Evolutionary conservation across 495 filamentous ascomycete genomes (phyloP).

Genomic region (Penicillium manginii): DNA sequence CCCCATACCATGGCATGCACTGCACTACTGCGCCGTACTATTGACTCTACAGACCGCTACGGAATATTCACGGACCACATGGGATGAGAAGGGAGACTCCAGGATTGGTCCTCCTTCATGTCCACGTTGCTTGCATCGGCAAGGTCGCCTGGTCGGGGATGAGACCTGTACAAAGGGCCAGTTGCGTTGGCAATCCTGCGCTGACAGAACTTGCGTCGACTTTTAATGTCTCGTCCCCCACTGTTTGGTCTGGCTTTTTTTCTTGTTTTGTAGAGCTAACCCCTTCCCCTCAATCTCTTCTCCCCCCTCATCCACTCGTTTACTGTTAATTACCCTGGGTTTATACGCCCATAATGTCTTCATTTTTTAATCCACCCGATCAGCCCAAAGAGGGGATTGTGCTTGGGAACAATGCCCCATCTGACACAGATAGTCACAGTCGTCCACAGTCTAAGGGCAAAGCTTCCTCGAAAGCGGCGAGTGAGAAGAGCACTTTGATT

Average conservation of each 20-base stretch:
- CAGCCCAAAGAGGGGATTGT: constrained; percentile 14
- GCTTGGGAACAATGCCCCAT: constrained; percentile 4
- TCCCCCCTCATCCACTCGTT: constrained; percentile 5
- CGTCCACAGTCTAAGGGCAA: constrained; percentile 6
- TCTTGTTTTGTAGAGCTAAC: background rate
- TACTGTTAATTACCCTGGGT: background rate
- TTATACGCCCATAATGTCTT: constrained; percentile 16
- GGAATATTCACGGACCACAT: constrained; percentile 10
- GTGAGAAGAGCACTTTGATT: constrained; percentile 32
- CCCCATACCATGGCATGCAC: background rate
- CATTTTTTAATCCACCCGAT: constrained; percentile 20
- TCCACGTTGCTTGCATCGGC: constrained; percentile 12
- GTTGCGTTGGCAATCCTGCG: constrained; percentile 22
- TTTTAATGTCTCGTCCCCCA: constrained; percentile 10
- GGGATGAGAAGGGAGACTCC: constrained; percentile 9
- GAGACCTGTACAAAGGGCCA: constrained; percentile 31
- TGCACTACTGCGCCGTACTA: background rate
- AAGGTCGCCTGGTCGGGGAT: constrained; percentile 25
- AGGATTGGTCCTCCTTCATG: constrained; percentile 18
- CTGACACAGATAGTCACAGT: constrained; percentile 10
- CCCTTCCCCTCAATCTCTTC: background rate
- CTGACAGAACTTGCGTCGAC: background rate
- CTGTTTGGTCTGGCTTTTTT: background rate
- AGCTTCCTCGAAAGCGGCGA: constrained; percentile 23
- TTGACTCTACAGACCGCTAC: constrained; percentile 4